Evolutionary conservation across 108 stramenopile genomes (phyloP), one percentile per base, ranked within the genome.

Genomic region (Craspedostauros australis): DNA sequence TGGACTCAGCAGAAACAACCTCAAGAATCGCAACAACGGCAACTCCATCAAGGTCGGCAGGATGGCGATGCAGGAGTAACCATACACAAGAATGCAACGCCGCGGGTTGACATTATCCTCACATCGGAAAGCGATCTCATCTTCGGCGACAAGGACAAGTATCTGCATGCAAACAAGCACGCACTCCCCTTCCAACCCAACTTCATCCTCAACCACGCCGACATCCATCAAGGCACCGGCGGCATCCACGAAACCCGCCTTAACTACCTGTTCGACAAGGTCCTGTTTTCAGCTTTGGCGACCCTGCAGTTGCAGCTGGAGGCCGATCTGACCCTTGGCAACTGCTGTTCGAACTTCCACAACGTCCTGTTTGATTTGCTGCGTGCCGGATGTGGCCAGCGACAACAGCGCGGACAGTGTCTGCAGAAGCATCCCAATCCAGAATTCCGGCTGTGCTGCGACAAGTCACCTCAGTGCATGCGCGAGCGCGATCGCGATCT

Each of bases 371-470:
- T 47, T n/a, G 26, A 49, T 40, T 48, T 64, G 28, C 16, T 56
- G 0, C 33, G 21, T 5, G 64, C 24, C 31, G 51, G 51, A 20
- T 64, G 64, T 46, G 64, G 64, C 2, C 2, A 34, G 15, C 11
- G 56, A 62, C 5, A 54, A 58, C 38, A 29, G 42, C 3, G 42
- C 47, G 24, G 44, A 29, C 50, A 62, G 41, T 76, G 75, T 47
- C 44, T 76, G 39, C 75, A 76, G 27, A 57, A 70, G n/a, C 51
- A 66, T 43, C 41, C 53, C 20, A 46, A 76, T 26, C 55, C 55
- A 11, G 37, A 49, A 15, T 76, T 62, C 59, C 70, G 75, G 44
- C 16, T 71, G 3, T 76, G 75, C 33, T 76, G 75, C n/a, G n/a
- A n/a, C n/a, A n/a, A n/a, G n/a, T n/a, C n/a, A n/a, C n/a, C n/a